Conservation (phyloP, 441 rosid genomes). For the Sinapis alba region DNA sequence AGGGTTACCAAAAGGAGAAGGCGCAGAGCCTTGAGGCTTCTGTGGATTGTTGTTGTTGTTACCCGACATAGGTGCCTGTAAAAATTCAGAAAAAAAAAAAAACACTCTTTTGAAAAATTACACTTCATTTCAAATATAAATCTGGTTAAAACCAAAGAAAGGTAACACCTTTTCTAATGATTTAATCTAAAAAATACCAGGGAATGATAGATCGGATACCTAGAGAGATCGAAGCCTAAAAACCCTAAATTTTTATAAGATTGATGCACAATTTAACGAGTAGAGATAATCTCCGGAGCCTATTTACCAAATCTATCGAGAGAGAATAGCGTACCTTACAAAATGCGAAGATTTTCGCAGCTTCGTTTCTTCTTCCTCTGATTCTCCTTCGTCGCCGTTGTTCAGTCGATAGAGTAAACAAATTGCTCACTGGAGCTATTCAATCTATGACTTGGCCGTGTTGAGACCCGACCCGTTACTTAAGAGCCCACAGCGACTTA, state of each 20-base stretch:
- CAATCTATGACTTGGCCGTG: slow-evolving; percentile 3
- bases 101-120: background rate
- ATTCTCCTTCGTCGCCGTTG: slow-evolving; percentile 14
- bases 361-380: slow-evolving; percentile 1
- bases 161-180: background rate
- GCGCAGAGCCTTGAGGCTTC: slow-evolving; percentile 61
- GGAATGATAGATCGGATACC: too few relatives aligned
- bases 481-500: background rate
- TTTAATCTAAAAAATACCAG: too few relatives aligned
- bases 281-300: too few relatives aligned
- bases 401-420: background rate
- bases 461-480: slow-evolving; percentile 19
- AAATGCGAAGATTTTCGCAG: slow-evolving; percentile 5
- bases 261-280: too few relatives aligned
- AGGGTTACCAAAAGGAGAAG: slow-evolving; percentile 70
- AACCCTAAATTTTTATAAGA: too few relatives aligned
- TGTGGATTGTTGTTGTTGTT: background rate
- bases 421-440: slow-evolving; percentile 12
- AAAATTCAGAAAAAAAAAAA: background rate
- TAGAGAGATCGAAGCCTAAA: too few relatives aligned
- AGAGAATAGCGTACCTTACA: slow-evolving; percentile 9
- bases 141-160: background rate
- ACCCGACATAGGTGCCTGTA: background rate
- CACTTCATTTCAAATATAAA: background rate
- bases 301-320: too few relatives aligned